Evolutionary conservation across 495 filamentous ascomycete species (phyloP).

Genomic region (Chaetomium tenue): DNA sequence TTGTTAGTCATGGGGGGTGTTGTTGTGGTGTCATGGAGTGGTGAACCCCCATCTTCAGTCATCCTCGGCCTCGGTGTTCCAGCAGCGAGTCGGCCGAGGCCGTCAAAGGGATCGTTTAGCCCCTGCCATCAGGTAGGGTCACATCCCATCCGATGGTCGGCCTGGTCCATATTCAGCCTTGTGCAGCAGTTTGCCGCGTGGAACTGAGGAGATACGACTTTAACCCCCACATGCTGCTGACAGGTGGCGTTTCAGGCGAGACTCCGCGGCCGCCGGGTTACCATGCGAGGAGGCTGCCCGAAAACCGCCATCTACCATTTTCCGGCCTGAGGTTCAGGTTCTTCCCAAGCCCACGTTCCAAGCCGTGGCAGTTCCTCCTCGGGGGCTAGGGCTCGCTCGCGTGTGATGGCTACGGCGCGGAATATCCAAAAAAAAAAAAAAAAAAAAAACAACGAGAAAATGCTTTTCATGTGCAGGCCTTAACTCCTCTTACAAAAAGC

Average conservation of each 20-base stretch:
- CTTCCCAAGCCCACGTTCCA: neutral
- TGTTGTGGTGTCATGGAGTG: slow-evolving; percentile 18
- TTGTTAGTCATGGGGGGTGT: slow-evolving; percentile 20
- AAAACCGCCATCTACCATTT: neutral
- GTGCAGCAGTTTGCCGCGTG: neutral
- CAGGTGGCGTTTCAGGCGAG: slow-evolving; percentile 1
- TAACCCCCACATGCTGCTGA: slow-evolving; percentile 10
- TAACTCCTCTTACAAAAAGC: slow-evolving; percentile 3
- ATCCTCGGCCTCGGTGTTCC: neutral
- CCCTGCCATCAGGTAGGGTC: neutral
- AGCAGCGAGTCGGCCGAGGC: slow-evolving; percentile 11
- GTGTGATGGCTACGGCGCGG: neutral
- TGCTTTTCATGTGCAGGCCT: neutral
- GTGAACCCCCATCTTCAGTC: slow-evolving; percentile 16
- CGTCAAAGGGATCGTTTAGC: neutral
- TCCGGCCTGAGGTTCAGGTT: neutral
- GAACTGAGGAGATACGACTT: neutral
- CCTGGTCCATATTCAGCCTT: slow-evolving; percentile 5
- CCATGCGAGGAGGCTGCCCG: neutral
- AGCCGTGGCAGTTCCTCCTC: neutral
- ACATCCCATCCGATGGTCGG: slow-evolving; percentile 18
- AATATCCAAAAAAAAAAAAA: neutral
- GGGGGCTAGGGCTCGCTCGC: neutral
- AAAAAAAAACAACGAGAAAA: too few species aligned
- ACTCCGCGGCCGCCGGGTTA: neutral